Evolutionary conservation across 1,284 basidiomycete species (phyloP), one percentile per base, ranked within the genome.

Genomic region (Leccinum subrobustum): DNA sequence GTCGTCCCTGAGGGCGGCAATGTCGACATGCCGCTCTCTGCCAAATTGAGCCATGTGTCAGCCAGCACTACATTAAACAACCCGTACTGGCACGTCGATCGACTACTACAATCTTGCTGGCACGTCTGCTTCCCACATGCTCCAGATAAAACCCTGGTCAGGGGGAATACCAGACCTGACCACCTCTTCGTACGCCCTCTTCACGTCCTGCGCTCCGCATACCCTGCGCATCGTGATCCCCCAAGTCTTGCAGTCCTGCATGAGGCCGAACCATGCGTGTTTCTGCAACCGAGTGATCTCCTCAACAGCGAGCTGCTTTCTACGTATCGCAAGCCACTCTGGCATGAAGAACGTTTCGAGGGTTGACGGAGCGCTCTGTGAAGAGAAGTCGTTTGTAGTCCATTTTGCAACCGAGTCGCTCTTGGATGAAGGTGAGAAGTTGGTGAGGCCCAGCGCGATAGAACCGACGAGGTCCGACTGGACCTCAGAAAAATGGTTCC

Each of bases 271-370:
- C 87, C 86, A 88, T 6, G 84, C 86, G 6, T 70, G 58, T 51
- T 77, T 75, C 68, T 87, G 87, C 64, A 81, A 68, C 16, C 59
- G 57, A 37, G 78, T 76, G 54, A 88, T 85, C 60, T 83, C 76
- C 20, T 64, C 51, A 0, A 79, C 64, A 1, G 79, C 70, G 1
- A 87, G 70, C 64, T 85, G 77, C 47, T 74, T 73, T 63, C 75
- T 77, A 6, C 86, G 82, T 23, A 79, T 73, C 35, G 79, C 76
- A 3, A 88, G 75, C 87, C 86, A 88, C 68, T 87, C 84, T 2
- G 79, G 79, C 82, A 83, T 87, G 73, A 89, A 88, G 69, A 88
- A 88, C 11, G 72, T 70, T 63, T 87, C 83, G 7, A 80, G 63
- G 5, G 68, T 56, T 5, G 54, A 52, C n/a, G 60, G 51, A 37